Conservation (phyloP, 371 early-diverging fungal species). For the Syncephalis fuscata region DNA sequence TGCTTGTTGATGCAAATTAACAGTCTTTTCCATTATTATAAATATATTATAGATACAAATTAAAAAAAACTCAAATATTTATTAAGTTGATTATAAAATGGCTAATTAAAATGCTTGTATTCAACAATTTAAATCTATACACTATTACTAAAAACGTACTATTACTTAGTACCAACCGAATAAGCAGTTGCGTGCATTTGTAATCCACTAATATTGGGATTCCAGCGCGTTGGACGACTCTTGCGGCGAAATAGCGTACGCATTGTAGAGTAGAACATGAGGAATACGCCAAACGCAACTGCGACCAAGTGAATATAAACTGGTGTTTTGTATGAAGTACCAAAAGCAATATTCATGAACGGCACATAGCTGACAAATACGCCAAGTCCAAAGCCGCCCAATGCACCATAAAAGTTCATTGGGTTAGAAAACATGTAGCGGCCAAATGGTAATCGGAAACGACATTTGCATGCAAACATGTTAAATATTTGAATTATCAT, state of each 20-base stretch:
- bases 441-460: constrained; percentile 61
- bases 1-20: too few relatives aligned
- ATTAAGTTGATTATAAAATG: too few relatives aligned
- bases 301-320: constrained; percentile 58
- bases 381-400: constrained; percentile 39
- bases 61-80: too few relatives aligned
- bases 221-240: constrained; percentile 34
- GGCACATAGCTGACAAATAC: constrained; percentile 68
- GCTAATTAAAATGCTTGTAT: too few relatives aligned
- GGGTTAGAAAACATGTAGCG: constrained; percentile 65
- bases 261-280: constrained; percentile 49
- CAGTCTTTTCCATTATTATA: too few relatives aligned
- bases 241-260: constrained; percentile 39
- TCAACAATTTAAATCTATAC: too few relatives aligned
- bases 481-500: constrained; percentile 84
- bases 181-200: constrained; percentile 41
- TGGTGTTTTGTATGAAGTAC: constrained; percentile 38
- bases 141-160: too few relatives aligned
- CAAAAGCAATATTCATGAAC: constrained; percentile 55
- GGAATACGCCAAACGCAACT: constrained; percentile 55
- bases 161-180: too few relatives aligned
- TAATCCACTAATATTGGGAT: constrained; percentile 61
- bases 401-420: constrained; percentile 41
- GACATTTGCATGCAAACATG: constrained; percentile 79
- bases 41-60: too few relatives aligned